Evolutionary conservation across 2,329 filamentous ascomycete genomes (phyloP), one percentile per base, ranked within the genome.

Genomic region (Dothideomycetidae sp.): DNA sequence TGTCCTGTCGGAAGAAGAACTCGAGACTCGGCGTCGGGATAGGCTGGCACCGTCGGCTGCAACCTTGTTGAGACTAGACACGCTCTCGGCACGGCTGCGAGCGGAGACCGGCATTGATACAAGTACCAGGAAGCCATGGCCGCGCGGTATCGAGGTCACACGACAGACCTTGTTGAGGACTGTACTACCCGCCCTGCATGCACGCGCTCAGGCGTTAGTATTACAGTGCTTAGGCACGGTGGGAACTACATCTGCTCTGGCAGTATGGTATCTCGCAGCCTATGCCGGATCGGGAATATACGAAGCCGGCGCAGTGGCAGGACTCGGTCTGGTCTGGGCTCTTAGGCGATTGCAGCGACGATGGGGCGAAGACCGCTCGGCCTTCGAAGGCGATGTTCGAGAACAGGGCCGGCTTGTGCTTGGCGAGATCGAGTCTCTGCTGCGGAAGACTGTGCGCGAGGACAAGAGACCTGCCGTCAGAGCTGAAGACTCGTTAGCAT

Each of bases 211-310:
- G 47, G 51, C 50, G 2, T 52, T 63, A 2, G 75, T 93, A 3
- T 54, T 92, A 3, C 76, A 85, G 50, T 81, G 81, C 0, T 60
- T 83, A 0, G 78, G 75, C 36, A 83, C 82, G 0, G 80, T 81
- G 0, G 73, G 74, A 3, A 60, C 55, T 42, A 62, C 51, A 36
- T 63, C 66, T 9, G 69, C 68, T 0, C 60, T 76, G 2, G 69
- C 67, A 0, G 64, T 59, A 0, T 63, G 75, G 39, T 61, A 73
- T 3, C 74, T 71, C 51, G 45, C 71, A 12, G 72, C 70, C 11
- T 50, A 67, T 5, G 62, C 66, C 0, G 58, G 66, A 0, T 61
- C 67, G 5, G 64, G 64, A 1, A 39, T 70, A 1, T 74, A 73
- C 41, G 71, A 75, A 51, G 68, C 70, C 3, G 66, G 70, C 26